Evolutionary conservation across 495 filamentous ascomycete genomes (phyloP).

Genomic region (Penicillium fimorum): DNA sequence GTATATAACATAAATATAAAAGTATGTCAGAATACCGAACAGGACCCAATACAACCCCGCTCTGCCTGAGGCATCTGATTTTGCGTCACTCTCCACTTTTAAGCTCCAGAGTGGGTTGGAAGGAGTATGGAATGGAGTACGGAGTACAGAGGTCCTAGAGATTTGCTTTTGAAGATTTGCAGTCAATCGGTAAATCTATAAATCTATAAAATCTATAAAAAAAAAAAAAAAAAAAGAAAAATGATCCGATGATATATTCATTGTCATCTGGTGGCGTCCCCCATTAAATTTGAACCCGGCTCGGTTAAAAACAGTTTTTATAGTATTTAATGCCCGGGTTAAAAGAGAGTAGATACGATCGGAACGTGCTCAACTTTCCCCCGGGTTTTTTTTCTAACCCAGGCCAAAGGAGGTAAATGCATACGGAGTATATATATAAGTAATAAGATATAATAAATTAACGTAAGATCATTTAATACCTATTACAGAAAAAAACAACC

Average conservation of each 20-base stretch:
- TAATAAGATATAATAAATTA: no score
- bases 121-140: constrained; percentile 2
- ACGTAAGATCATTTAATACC: no score
- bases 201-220: not conserved
- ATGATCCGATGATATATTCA: not conserved
- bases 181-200: no score
- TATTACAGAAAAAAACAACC: not conserved
- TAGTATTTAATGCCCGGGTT: no score
- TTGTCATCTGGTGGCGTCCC: not conserved
- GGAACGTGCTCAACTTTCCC: constrained; percentile 2
- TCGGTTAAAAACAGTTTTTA: no score
- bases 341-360: no score
- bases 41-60: constrained; percentile 4
- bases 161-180: not conserved
- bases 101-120: constrained; percentile 23
- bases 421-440: no score
- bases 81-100: constrained; percentile 31
- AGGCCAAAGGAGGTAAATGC: no score
- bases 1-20: not conserved
- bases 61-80: constrained; percentile 21
- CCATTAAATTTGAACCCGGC: not conserved
- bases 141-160: constrained; percentile 9
- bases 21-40: not conserved
- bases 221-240: not conserved
- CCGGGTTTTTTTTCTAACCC: not conserved